Percentiles rank a stretch among this genome's conserved stretches.
Conservation (phyloP, 805 yeast genomes). For the Teunomyces cretensis region DNA sequence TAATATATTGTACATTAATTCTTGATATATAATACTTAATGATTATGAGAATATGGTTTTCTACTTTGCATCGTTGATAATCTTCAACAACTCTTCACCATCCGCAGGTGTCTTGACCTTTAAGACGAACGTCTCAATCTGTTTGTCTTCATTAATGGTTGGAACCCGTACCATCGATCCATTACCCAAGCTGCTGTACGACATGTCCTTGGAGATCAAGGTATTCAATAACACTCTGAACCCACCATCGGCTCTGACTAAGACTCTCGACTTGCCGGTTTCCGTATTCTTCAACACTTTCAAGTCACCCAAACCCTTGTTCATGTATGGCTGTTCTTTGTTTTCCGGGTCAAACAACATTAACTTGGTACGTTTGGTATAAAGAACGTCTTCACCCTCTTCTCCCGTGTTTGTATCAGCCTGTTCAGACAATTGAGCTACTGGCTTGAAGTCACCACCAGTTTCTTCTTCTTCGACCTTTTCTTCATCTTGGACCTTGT, state of each 20-base stretch:
- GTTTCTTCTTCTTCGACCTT: slow-evolving; percentile 45
- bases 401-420: slow-evolving; percentile 71
- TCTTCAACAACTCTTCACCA: slow-evolving; percentile 50
- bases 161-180: slow-evolving; percentile 70
- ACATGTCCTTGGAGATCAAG: slow-evolving; percentile 54
- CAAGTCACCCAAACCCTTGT: slow-evolving; percentile 80
- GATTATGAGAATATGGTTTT: not conserved
- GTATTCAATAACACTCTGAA: slow-evolving; percentile 75
- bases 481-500: slow-evolving; percentile 22
- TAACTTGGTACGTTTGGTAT: slow-evolving; percentile 69
- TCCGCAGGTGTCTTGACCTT: slow-evolving; percentile 77
- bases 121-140: slow-evolving; percentile 64
- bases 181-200: slow-evolving; percentile 61
- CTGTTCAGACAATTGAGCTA: slow-evolving; percentile 42
- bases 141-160: slow-evolving; percentile 51
- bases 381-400: slow-evolving; percentile 68
- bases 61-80: slow-evolving; percentile 27
- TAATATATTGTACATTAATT: slow-evolving; percentile 4
- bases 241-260: slow-evolving; percentile 88
- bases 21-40: slow-evolving; percentile 1
- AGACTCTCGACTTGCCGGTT: slow-evolving; percentile 63
- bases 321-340: slow-evolving; percentile 50
- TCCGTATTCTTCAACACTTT: slow-evolving; percentile 64
- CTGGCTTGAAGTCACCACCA: slow-evolving; percentile 46
- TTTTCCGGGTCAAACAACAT: slow-evolving; percentile 56